phyloP scores from a whole-genome alignment of 495 filamentous ascomycete genomes.

The Trichoderma virens region DNA sequence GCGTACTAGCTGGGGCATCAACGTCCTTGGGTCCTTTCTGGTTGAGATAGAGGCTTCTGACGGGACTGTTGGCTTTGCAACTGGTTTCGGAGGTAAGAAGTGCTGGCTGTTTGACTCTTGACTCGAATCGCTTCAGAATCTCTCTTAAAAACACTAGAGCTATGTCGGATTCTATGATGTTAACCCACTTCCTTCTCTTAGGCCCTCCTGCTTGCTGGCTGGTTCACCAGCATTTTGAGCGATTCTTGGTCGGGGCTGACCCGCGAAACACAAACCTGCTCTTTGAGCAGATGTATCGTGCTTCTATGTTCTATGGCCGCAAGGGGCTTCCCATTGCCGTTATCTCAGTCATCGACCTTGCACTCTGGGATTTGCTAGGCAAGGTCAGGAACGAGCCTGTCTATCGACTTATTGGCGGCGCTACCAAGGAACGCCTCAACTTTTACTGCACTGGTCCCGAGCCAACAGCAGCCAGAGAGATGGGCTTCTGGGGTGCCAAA shows the following conservation, averaged over 20 bases:
- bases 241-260: constrained; percentile 83
- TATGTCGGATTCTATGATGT: not conserved
- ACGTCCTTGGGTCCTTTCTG: constrained; percentile 87
- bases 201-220: constrained; percentile 88
- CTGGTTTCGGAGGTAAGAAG: constrained; percentile 73
- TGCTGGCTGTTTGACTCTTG: not conserved
- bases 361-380: constrained; percentile 83
- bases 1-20: constrained; percentile 90
- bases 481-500: constrained; percentile 85
- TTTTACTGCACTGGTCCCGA: constrained; percentile 95
- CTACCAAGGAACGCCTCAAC: constrained; percentile 67
- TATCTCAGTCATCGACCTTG: constrained; percentile 88
- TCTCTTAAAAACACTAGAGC: not conserved
- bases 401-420: constrained; percentile 87
- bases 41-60: constrained; percentile 85
- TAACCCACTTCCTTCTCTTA: constrained; percentile 13
- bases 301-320: constrained; percentile 89
- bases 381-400: constrained; percentile 89
- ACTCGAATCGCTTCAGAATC: not conserved
- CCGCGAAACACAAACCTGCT: constrained; percentile 80
- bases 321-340: constrained; percentile 85
- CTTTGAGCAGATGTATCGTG: constrained; percentile 94
- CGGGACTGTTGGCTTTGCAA: constrained; percentile 86
- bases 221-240: constrained; percentile 80
- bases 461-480: constrained; percentile 64